phyloP scores from a whole-genome alignment of 2,329 filamentous ascomycete species.

The Verticillium nubilum region DNA sequence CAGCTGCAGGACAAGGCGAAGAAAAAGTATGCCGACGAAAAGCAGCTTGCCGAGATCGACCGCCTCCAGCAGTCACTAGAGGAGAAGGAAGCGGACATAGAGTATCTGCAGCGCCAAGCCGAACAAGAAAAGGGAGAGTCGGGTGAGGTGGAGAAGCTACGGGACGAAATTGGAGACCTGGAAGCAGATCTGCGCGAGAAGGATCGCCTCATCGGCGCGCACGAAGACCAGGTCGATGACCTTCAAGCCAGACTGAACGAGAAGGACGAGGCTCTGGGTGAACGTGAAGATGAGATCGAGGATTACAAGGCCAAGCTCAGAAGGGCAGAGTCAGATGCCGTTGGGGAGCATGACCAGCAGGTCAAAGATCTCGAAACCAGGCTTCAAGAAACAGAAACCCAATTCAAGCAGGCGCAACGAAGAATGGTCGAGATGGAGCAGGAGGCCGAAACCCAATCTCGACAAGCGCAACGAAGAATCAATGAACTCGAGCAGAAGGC shows the following conservation, averaged over 20 bases:
- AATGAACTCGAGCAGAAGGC: constrained; percentile 40
- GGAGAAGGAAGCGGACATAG: constrained; percentile 54
- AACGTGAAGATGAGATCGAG: constrained; percentile 45
- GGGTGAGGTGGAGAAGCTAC: constrained; percentile 59
- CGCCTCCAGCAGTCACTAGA: constrained; percentile 51
- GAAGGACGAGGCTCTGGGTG: constrained; percentile 52
- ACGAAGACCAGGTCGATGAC: constrained; percentile 68
- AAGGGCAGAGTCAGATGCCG: constrained; percentile 42
- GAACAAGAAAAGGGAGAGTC: constrained; percentile 50
- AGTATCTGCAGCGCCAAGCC: constrained; percentile 55
- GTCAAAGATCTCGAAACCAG: constrained; percentile 46
- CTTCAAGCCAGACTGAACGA: constrained; percentile 52
- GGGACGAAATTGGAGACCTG: constrained; percentile 69
- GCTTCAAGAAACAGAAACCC: constrained; percentile 47
- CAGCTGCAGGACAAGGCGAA: constrained; percentile 80
- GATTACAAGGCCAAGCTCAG: constrained; percentile 42
- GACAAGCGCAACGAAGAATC: constrained; percentile 53
- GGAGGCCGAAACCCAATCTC: constrained; percentile 46
- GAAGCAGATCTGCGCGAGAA: constrained; percentile 73
- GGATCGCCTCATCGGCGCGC: constrained; percentile 65
- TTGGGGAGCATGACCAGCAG: constrained; percentile 17
- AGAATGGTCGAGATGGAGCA: constrained; percentile 51
- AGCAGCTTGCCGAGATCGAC: constrained; percentile 56
- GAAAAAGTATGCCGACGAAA: constrained; percentile 67
- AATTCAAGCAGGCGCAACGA: constrained; percentile 50